phyloP scores from a whole-genome alignment of 306 rosid genomes.

The Vicia sativa region DNA sequence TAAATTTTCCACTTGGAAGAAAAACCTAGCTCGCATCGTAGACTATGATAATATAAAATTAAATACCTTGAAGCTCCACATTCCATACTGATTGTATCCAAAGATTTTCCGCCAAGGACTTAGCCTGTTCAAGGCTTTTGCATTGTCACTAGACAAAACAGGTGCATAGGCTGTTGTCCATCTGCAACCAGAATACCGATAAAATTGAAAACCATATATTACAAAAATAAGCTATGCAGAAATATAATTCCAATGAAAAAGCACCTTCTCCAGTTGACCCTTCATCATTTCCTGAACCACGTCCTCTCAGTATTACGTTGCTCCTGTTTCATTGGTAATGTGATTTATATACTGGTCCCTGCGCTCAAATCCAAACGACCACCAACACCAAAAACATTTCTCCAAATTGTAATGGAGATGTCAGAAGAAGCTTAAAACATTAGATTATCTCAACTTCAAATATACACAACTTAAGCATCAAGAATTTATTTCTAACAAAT shows the following conservation, averaged over 20 bases:
- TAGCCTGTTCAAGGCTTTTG: slow-evolving; percentile 86
- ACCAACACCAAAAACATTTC: slow-evolving; percentile 84
- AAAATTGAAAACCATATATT: slow-evolving; percentile 25
- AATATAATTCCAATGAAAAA: slow-evolving; percentile 21
- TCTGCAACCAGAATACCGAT: slow-evolving; percentile 53
- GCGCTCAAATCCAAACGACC: slow-evolving; percentile 89
- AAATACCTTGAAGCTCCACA: slow-evolving; percentile 88
- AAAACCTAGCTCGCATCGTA: slow-evolving; percentile 26
- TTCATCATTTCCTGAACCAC: slow-evolving; percentile 72
- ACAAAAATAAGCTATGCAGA: too few species aligned
- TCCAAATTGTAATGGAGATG: slow-evolving; percentile 97
- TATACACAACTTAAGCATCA: slow-evolving; percentile 42
- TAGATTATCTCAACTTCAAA: slow-evolving; percentile 66
- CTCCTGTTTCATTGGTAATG: slow-evolving; percentile 99
- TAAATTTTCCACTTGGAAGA: slow-evolving; percentile 15
- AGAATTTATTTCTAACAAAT: not conserved
- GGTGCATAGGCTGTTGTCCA: slow-evolving; percentile 75
- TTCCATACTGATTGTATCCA: slow-evolving; percentile 88
- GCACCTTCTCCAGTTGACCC: slow-evolving; percentile 69
- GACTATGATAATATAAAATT: slow-evolving; percentile 27
- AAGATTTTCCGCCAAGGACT: slow-evolving; percentile 83
- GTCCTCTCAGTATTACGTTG: slow-evolving; percentile 75
- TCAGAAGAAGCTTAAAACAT: slow-evolving; percentile 87
- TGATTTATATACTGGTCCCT: slow-evolving; percentile 99
- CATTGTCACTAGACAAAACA: slow-evolving; percentile 69